phyloP scores from a whole-genome alignment of 2,329 filamentous ascomycete species.

The Hymenoscyphus linearis region DNA sequence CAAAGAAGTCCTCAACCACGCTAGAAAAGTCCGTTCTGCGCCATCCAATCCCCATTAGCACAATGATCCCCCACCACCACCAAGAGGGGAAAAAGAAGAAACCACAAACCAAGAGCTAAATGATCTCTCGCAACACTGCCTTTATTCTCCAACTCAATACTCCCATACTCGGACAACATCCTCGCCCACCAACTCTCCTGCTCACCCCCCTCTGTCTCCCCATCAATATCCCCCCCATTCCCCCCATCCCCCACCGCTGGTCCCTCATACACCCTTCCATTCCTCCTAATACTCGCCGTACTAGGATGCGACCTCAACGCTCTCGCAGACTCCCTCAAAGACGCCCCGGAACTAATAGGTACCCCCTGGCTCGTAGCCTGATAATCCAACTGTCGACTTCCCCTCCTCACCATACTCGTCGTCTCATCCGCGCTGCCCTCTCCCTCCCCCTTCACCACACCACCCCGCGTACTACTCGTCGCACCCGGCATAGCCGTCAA shows the following conservation, averaged over 20 bases:
- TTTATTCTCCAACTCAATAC: conserved; percentile 76
- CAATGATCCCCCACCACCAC: not conserved
- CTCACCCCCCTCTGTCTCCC: conserved; percentile 13
- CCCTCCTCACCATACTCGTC: conserved; percentile 35
- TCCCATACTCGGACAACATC: conserved; percentile 41
- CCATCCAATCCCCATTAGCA: conserved; percentile 1
- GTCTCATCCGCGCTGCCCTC: conserved; percentile 33
- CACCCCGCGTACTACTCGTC: not conserved
- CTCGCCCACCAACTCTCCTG: conserved; percentile 47
- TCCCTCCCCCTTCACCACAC: conserved; percentile 9
- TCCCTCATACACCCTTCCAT: conserved; percentile 6
- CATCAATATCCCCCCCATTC: conserved; percentile 5
- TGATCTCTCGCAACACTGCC: conserved; percentile 80
- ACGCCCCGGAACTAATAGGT: not conserved
- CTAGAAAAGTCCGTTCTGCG: conserved; percentile 75
- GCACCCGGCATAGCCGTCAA: not conserved
- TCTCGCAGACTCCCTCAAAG: conserved; percentile 4
- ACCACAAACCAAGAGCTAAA: conserved; percentile 62
- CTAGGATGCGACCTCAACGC: conserved; percentile 5
- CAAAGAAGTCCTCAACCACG: conserved; percentile 77
- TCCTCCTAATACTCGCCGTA: conserved; percentile 15
- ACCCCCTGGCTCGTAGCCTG: conserved; percentile 16
- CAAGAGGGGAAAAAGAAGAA: not conserved
- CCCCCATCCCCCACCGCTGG: not conserved
- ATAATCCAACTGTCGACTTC: conserved; percentile 21